Evolutionary conservation across 805 yeast species (phyloP).

Genomic region (Limtongia smithiae): DNA sequence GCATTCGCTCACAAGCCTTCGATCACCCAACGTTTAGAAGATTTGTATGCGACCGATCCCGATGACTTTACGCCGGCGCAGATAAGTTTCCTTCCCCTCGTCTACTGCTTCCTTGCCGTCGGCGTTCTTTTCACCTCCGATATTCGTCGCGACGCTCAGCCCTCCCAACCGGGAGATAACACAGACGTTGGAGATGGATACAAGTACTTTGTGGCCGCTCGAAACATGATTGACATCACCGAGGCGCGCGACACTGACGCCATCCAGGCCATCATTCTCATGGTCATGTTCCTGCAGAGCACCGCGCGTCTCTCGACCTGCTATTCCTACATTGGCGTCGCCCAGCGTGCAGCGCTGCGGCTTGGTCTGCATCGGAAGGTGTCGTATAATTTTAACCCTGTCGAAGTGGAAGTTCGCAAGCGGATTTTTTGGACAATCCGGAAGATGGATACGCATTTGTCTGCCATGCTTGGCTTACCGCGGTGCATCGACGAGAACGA

Average conservation of each 20-base stretch:
- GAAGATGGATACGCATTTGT: conserved; percentile 86
- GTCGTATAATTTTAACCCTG: conserved; percentile 60
- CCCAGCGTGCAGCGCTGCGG: conserved; percentile 72
- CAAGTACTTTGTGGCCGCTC: conserved; percentile 73
- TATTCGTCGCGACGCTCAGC: conserved; percentile 4
- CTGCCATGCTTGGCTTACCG: conserved; percentile 83
- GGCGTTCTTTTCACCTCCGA: conserved; percentile 64
- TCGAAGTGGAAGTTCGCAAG: conserved; percentile 78
- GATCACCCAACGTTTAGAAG: conserved; percentile 66
- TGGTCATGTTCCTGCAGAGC: conserved; percentile 80
- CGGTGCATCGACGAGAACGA: conserved; percentile 71
- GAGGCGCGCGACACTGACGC: conserved; percentile 79
- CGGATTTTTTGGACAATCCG: conserved; percentile 85
- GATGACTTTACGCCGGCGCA: conserved; percentile 67
- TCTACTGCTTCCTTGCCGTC: conserved; percentile 83
- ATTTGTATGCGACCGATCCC: conserved; percentile 73
- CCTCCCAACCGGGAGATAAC: conserved; percentile 30
- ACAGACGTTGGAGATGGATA: conserved; percentile 57
- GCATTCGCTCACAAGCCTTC: conserved; percentile 85
- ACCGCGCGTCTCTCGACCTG: conserved; percentile 84
- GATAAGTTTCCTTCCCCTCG: conserved; percentile 69
- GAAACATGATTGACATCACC: conserved; percentile 74
- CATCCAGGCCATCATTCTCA: conserved; percentile 82
- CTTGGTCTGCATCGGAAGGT: conserved; percentile 80
- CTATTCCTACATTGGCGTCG: conserved; percentile 85